phyloP scores from a whole-genome alignment of 75 land plant species.

The Sequoia sempervirens region DNA sequence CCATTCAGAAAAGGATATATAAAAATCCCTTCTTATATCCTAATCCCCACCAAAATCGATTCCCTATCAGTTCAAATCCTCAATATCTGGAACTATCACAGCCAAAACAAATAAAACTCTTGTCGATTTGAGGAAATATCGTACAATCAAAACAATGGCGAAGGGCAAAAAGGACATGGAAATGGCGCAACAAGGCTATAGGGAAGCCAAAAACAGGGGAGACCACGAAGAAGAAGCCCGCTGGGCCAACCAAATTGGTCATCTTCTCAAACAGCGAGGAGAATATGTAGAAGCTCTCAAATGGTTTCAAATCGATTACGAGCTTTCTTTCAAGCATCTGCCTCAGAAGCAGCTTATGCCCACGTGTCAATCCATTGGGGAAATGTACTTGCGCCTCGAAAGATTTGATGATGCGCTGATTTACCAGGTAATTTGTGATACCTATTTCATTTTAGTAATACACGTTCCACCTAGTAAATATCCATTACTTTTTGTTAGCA shows the following conservation, averaged over 20 bases:
- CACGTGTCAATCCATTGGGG: constrained; percentile 96
- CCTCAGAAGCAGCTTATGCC: constrained; percentile 70
- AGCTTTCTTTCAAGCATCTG: constrained; percentile 56
- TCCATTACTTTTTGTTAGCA: background rate
- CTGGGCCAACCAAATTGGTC: constrained; percentile 97
- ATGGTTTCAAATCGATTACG: constrained; percentile 89
- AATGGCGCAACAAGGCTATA: constrained; percentile 60
- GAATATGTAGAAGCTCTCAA: constrained; percentile 91
- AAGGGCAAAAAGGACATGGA: constrained; percentile 17
- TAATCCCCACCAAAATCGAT: background rate
- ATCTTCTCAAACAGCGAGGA: constrained; percentile 66
- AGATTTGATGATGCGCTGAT: constrained; percentile 63
- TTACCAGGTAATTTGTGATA: constrained; percentile 60
- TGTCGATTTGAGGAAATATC: background rate
- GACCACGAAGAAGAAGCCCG: constrained; percentile 85
- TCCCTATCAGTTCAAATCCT: background rate
- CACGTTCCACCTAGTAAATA: background rate
- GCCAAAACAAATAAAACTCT: background rate
- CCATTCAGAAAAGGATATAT: too few species aligned
- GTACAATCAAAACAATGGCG: background rate
- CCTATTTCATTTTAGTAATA: background rate
- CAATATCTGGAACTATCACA: background rate
- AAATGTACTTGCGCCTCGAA: constrained; percentile 65
- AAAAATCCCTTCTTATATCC: too few species aligned
- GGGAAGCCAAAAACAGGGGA: constrained; percentile 58